Evolutionary conservation across 1,284 basidiomycete species (phyloP).

Genomic region (Neonothopanus nambi): DNA sequence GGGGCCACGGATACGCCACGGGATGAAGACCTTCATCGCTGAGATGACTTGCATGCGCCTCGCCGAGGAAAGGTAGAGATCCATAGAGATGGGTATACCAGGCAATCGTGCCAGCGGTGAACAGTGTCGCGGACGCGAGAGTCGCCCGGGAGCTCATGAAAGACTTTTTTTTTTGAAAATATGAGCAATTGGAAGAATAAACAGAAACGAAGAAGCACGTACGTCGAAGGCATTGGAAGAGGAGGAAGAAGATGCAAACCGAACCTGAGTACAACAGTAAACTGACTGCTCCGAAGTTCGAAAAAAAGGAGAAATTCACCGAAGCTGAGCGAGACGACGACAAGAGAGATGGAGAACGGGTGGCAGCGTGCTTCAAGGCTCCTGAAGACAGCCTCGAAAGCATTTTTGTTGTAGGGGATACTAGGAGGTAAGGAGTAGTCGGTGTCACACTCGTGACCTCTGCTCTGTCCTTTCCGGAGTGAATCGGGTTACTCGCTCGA

Average conservation of each 20-base stretch:
- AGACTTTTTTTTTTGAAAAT: slow-evolving; percentile 22
- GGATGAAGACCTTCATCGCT: slow-evolving; percentile 97
- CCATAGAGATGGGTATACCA: slow-evolving; percentile 98
- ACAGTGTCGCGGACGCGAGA: slow-evolving; percentile 74
- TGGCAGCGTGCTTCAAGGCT: slow-evolving; percentile 57
- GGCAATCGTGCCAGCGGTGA: slow-evolving; percentile 87
- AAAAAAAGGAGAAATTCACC: slow-evolving; percentile 34
- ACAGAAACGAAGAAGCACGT: slow-evolving; percentile 21
- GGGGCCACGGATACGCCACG: slow-evolving; percentile 86
- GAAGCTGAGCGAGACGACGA: slow-evolving; percentile 44
- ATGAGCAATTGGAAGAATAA: neutral
- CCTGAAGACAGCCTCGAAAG: slow-evolving; percentile 73
- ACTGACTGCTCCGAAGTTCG: neutral
- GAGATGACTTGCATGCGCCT: slow-evolving; percentile 87
- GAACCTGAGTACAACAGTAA: slow-evolving; percentile 43
- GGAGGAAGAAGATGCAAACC: slow-evolving; percentile 65
- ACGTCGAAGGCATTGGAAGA: slow-evolving; percentile 63
- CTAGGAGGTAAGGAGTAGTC: too few species aligned
- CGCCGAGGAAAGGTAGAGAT: slow-evolving; percentile 79
- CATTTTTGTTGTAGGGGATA: slow-evolving; percentile 55
- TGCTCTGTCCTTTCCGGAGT: slow-evolving; percentile 1
- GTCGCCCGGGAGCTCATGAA: slow-evolving; percentile 75
- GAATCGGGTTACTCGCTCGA: slow-evolving; percentile 7
- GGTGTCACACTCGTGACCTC: neutral
- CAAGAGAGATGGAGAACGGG: slow-evolving; percentile 39